Base-by-base conservation (phyloP, 345 rosid species). In the Hirschfeldia incana region DNA sequence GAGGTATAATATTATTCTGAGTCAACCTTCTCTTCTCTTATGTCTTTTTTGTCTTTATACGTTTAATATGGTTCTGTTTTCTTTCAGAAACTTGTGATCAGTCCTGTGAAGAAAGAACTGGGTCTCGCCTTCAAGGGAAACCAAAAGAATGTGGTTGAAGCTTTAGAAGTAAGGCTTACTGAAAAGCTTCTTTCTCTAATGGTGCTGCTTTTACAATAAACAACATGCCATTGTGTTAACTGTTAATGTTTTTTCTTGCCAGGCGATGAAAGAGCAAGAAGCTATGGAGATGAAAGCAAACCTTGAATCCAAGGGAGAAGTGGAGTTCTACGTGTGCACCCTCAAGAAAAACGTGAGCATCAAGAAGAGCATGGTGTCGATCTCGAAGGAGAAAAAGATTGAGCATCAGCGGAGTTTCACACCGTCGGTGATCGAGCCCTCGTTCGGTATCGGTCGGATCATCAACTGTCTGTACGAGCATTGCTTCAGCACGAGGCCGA, bases 371-470 rank as follows among this genome's bases (percentile, higher is more conserved):
- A 91, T 95, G 99, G 87, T 95, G 11, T 69, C 89, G n/a, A 95
- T 95, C 80, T 89, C 97, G 28, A 95, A 89, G 89, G 92, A 92
- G 89, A 91, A 84, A 78, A 93, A 83, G 88, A 90, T 87, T 74
- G 99, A 89, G 84, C 89, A 93, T 76, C 97, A 93, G 77, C 82
- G 99, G 72, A 90, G 87, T 72, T 94, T 93, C 83, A 93, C 92
- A 1, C 98, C 99, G 1, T 95, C 94, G 11, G 98, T 95, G 67
- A 90, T 95, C 62, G 99, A 91, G 61, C 99, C 99, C 36, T 95
- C 98, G 0, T 95, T 95, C 57, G 97, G 98, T 64, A 90, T 95
- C 77, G 99, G 99, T 15, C 87, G 99, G 53, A 95, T 95, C 61
- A 90, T 95, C 69, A 91, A 91, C 33, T 95, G 99, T 78, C 90